Conservation (phyloP, 495 filamentous ascomycete species). For the Cenococcum geophilum region DNA sequence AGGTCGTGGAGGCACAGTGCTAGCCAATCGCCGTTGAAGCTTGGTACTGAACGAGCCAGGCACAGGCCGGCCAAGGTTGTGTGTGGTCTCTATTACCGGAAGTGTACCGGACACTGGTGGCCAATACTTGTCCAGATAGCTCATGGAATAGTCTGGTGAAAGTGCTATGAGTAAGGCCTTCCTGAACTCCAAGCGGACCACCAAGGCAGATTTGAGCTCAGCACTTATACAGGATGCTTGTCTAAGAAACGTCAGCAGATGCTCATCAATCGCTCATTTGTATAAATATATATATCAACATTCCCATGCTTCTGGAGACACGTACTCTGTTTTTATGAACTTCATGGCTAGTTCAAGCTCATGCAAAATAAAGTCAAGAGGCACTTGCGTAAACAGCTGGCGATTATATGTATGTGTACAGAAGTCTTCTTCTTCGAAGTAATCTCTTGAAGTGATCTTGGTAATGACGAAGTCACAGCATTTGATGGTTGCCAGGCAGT, state of each 20-base stretch:
- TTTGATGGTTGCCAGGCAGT: slow-evolving; percentile 80
- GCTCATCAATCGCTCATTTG: neutral
- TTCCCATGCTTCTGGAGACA: slow-evolving; percentile 1
- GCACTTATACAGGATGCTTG: neutral
- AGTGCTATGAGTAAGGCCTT: slow-evolving; percentile 25
- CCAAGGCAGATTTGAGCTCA: slow-evolving; percentile 13
- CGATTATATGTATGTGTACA: slow-evolving; percentile 83
- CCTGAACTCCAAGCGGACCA: slow-evolving; percentile 23
- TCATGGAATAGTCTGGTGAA: slow-evolving; percentile 14
- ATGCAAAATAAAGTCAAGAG: slow-evolving; percentile 21
- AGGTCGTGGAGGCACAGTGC: slow-evolving; percentile 85
- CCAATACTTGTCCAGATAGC: slow-evolving; percentile 17
- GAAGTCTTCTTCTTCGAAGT: slow-evolving; percentile 97
- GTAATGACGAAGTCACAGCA: slow-evolving; percentile 73
- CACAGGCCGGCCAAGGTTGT: slow-evolving; percentile 58
- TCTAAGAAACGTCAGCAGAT: neutral
- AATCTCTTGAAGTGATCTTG: slow-evolving; percentile 68
- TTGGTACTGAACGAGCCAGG: slow-evolving; percentile 80
- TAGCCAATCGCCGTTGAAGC: slow-evolving; percentile 81
- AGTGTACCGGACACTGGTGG: slow-evolving; percentile 11
- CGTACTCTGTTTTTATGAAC: slow-evolving; percentile 18
- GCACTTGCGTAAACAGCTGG: slow-evolving; percentile 52
- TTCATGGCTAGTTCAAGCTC: slow-evolving; percentile 23
- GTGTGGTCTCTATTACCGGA: slow-evolving; percentile 48
- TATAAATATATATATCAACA: neutral